phyloP scores from a whole-genome alignment of 192 early-diverging fungal species.

The Backusella psychrophila region DNA sequence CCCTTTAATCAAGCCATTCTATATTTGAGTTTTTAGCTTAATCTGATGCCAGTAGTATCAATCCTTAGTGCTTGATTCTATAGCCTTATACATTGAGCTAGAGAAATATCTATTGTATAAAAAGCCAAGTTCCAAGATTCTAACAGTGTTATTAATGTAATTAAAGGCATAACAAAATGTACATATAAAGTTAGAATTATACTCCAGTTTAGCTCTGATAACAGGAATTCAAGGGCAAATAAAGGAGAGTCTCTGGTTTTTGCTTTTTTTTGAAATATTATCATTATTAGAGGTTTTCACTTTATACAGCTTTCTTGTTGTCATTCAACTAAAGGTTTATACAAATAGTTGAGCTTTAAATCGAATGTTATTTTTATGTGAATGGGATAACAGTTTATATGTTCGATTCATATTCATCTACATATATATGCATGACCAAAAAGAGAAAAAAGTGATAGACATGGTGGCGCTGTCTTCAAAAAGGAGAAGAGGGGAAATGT shows the following conservation, averaged over 20 bases:
- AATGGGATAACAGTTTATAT: background rate
- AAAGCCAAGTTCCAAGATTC: background rate
- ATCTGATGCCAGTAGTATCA: background rate
- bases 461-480: background rate
- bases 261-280: background rate
- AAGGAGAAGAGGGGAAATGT: background rate
- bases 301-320: background rate
- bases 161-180: background rate
- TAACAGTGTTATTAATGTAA: background rate
- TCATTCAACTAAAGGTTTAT: background rate
- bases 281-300: background rate
- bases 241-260: background rate
- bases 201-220: background rate
- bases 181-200: background rate
- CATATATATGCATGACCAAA: background rate
- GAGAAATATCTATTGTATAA: background rate
- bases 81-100: background rate
- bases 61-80: background rate
- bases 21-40: background rate
- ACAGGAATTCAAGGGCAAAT: background rate
- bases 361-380: background rate
- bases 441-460: background rate
- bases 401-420: background rate
- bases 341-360: background rate
- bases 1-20: background rate